Percentiles rank a stretch among this genome's conserved stretches.
These are phyloP conservation scores for Metschnikowia henanensis DNA, from an alignment of 805 yeast species.

Conservation along the genomic window DNA sequence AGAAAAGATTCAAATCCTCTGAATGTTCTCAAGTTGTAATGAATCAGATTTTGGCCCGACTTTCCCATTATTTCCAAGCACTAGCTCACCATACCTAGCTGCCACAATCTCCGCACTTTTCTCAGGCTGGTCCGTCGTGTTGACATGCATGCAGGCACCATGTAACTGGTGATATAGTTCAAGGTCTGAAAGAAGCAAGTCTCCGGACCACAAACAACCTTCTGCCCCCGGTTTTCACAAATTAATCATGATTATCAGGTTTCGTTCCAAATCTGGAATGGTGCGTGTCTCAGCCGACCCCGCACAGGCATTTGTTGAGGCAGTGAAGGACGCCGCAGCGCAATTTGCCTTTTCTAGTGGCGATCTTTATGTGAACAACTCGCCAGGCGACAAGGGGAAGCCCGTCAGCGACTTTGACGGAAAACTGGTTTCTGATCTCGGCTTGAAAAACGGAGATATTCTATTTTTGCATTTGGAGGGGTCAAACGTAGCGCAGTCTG, in stretches of 20 bases:
- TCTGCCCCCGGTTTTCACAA: not conserved
- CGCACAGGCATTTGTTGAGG: constrained; percentile 41
- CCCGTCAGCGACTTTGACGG: constrained; percentile 38
- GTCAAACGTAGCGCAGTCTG: not conserved
- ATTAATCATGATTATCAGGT: constrained; percentile 49
- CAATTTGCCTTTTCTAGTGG: constrained; percentile 21
- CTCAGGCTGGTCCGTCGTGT: not conserved
- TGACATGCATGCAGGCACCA: not conserved
- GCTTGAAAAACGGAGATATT: constrained; percentile 60
- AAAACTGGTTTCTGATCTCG: constrained; percentile 41
- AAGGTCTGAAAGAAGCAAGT: not conserved
- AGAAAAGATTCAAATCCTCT: too few species aligned
- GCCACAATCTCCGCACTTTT: not conserved
- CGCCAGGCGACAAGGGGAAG: constrained; percentile 47
- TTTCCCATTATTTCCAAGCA: too few species aligned
- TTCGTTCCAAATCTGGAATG: constrained; percentile 84
- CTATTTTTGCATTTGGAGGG: constrained; percentile 43
- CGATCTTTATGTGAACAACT: constrained; percentile 36
- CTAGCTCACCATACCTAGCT: too few species aligned
- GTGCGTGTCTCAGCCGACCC: constrained; percentile 60
- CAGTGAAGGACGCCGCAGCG: constrained; percentile 39
- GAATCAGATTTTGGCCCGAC: too few species aligned
- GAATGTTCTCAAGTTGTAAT: too few species aligned
- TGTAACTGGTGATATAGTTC: not conserved
- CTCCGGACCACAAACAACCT: not conserved